Conservation (phyloP, 2,329 filamentous ascomycete genomes). For the Neonectria coccinea region DNA sequence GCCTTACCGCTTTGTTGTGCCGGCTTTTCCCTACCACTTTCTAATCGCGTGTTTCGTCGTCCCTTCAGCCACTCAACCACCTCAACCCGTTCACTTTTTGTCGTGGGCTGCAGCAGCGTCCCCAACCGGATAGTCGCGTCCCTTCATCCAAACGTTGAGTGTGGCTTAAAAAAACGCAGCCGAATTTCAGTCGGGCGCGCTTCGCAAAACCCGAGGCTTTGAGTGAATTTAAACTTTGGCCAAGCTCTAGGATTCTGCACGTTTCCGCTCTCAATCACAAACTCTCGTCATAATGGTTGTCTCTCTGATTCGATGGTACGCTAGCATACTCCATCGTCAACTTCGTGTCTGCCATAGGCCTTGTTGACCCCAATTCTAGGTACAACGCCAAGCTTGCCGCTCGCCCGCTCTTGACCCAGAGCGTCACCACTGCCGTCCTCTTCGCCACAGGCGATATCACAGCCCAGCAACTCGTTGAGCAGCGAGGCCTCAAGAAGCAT, state of each 20-base stretch:
- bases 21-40: constrained; percentile 11
- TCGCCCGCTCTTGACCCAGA: constrained; percentile 89
- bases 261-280: constrained; percentile 8
- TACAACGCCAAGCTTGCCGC: constrained; percentile 86
- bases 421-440: constrained; percentile 88
- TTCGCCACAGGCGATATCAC: constrained; percentile 93
- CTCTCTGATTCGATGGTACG: constrained; percentile 50
- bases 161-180: constrained; percentile 35
- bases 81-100: constrained; percentile 8
- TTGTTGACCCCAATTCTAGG: constrained; percentile 61
- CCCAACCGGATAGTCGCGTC: constrained; percentile 33
- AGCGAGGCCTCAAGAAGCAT: constrained; percentile 80
- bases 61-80: too few species aligned
- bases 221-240: constrained; percentile 34
- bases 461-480: constrained; percentile 91
- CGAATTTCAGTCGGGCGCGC: constrained; percentile 22
- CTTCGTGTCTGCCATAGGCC: background rate
- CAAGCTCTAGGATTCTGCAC: constrained; percentile 18
- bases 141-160: constrained; percentile 33
- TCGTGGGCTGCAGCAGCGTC: constrained; percentile 18
- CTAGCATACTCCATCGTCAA: constrained; percentile 10
- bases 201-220: constrained; percentile 19
- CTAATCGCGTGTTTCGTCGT: constrained; percentile 18
- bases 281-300: constrained; percentile 38
- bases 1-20: background rate